These are phyloP conservation scores for Pseudotsuga menziesii DNA, from an alignment of 75 land plant genomes.

Conservation along the genomic window DNA sequence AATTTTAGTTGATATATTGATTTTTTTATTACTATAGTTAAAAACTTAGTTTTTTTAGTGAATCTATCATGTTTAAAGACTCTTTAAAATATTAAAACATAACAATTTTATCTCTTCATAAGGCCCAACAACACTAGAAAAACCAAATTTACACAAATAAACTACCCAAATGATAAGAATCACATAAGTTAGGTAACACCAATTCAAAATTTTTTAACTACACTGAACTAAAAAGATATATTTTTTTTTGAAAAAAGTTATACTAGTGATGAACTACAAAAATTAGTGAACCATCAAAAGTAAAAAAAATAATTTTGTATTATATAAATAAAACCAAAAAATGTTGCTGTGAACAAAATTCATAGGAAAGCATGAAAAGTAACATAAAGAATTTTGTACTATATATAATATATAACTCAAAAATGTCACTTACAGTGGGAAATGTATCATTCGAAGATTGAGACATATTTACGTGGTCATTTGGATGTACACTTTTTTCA, in stretches of 20 bases:
- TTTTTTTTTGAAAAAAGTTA: not conserved
- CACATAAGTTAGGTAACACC: not conserved
- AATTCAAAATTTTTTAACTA: not conserved
- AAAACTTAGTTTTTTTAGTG: no score
- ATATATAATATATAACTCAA: not conserved
- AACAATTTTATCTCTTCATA: no score
- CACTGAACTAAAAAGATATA: not conserved
- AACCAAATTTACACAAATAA: not conserved
- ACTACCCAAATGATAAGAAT: not conserved
- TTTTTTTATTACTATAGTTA: no score
- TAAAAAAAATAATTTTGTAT: no score
- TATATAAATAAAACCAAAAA: no score
- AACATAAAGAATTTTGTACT: not conserved
- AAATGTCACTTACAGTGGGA: constrained; percentile 64
- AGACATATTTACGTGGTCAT: constrained; percentile 93
- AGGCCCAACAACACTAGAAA: no score
- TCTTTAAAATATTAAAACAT: no score
- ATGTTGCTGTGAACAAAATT: no score
- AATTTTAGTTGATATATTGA: no score
- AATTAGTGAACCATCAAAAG: not conserved
- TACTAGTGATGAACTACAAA: not conserved
- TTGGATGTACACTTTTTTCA: constrained; percentile 90
- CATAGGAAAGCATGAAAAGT: not conserved
- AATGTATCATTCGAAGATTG: constrained; percentile 98
- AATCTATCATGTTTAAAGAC: no score